Evolutionary conservation across 1,284 basidiomycete species (phyloP).

Genomic region (Ceratobasidium theobromae): DNA sequence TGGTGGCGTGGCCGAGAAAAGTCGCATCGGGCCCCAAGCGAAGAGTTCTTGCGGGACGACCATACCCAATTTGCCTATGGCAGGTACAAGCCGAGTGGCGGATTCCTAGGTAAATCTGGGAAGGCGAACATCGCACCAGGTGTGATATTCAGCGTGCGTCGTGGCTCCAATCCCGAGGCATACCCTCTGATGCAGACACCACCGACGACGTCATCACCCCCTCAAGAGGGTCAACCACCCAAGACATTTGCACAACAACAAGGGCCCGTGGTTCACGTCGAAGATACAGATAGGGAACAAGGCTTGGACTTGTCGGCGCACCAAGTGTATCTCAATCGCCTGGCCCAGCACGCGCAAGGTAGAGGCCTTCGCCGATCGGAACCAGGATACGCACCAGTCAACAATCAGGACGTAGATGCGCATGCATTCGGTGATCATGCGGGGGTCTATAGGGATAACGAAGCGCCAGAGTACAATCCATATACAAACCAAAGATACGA

Average conservation of each 20-base stretch:
- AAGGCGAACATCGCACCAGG: background rate
- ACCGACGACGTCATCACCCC: conserved; percentile 3
- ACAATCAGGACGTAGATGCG: conserved; percentile 7
- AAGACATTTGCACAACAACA: conserved; percentile 18
- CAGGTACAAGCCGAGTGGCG: background rate
- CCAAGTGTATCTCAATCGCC: conserved; percentile 11
- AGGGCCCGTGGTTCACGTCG: background rate
- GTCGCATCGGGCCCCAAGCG: conserved; percentile 18
- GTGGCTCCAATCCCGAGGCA: conserved; percentile 11
- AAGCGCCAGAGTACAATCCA: background rate
- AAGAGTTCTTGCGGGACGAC: background rate
- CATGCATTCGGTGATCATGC: conserved; percentile 19
- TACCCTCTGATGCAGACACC: conserved; percentile 23
- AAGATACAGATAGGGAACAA: background rate
- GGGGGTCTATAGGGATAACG: conserved; percentile 10
- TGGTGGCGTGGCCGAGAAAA: background rate
- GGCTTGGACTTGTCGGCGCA: background rate
- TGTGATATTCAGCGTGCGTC: background rate
- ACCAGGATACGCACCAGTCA: background rate
- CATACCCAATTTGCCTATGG: background rate
- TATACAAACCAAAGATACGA: background rate
- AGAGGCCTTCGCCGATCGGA: background rate
- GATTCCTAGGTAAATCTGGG: background rate
- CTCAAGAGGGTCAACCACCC: background rate
- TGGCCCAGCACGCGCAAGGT: background rate